These are phyloP conservation scores for Quillaja saponaria DNA, from an alignment of 306 rosid genomes.

Conservation along the genomic window DNA sequence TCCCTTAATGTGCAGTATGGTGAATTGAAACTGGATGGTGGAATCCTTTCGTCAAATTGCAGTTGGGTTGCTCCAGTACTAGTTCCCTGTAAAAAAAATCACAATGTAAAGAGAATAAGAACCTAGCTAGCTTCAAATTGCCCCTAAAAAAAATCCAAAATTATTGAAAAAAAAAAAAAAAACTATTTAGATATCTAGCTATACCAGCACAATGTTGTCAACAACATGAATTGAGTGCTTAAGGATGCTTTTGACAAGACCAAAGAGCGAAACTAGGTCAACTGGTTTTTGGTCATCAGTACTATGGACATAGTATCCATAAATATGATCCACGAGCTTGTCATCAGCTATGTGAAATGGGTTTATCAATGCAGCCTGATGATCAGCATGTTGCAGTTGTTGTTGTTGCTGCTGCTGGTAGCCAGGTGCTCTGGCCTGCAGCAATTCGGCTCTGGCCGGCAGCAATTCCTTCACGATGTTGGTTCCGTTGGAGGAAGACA, in stretches of 20 bases:
- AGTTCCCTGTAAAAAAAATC: not conserved
- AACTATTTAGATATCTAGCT: too few relatives aligned
- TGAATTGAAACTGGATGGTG: not conserved
- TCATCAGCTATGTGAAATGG: conserved; percentile 4
- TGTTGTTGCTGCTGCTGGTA: too few relatives aligned
- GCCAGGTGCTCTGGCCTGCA: too few relatives aligned
- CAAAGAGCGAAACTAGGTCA: conserved; percentile 5
- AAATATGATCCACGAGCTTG: not conserved
- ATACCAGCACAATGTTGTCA: conserved; percentile 1
- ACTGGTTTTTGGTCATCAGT: not conserved
- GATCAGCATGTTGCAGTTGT: too few relatives aligned
- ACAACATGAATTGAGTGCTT: not conserved
- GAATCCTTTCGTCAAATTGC: conserved; percentile 2
- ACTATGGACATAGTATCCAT: conserved; percentile 8
- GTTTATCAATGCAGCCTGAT: not conserved
- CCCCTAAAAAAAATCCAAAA: too few relatives aligned
- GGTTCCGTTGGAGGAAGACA: too few relatives aligned
- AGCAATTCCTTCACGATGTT: too few relatives aligned
- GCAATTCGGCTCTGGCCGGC: too few relatives aligned
- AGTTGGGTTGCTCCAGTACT: not conserved
- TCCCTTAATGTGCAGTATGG: conserved; percentile 9
- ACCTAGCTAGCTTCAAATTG: not conserved
- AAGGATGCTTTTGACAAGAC: conserved; percentile 3
- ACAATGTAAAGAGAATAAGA: too few relatives aligned
- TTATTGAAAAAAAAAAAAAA: not conserved